These are phyloP conservation scores for Microsporum ferrugineum DNA, from an alignment of 2,329 filamentous ascomycete species.

Conservation along the genomic window DNA sequence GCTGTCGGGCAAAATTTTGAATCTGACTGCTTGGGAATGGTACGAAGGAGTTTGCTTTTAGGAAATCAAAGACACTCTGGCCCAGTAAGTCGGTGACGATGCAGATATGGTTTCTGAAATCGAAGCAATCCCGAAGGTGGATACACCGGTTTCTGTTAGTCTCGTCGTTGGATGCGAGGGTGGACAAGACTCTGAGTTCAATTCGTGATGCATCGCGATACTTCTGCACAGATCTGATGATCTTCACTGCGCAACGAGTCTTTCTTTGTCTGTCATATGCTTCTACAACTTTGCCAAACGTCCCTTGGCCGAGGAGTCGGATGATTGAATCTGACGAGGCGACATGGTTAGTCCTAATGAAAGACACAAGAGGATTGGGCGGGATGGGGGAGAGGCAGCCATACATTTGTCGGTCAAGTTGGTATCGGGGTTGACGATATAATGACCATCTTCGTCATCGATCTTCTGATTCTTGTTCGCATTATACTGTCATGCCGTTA, in stretches of 20 bases:
- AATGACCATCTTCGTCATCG: slow-evolving; percentile 95
- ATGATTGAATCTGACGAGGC: slow-evolving; percentile 61
- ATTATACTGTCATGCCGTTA: slow-evolving; percentile 29
- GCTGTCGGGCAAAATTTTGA: slow-evolving; percentile 86
- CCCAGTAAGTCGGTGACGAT: slow-evolving; percentile 67
- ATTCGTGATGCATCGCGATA: slow-evolving; percentile 94
- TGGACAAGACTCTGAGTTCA: slow-evolving; percentile 83
- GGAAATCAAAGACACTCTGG: slow-evolving; percentile 95
- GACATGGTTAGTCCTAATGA: slow-evolving; percentile 8
- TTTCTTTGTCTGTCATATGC: slow-evolving; percentile 68
- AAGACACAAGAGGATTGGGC: background rate
- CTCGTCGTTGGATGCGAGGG: slow-evolving; percentile 79
- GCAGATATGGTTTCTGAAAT: slow-evolving; percentile 94
- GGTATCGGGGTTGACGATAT: slow-evolving; percentile 80
- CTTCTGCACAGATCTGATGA: slow-evolving; percentile 95
- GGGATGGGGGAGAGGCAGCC: slow-evolving; percentile 27
- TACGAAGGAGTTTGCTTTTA: slow-evolving; percentile 89
- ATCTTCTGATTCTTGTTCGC: slow-evolving; percentile 55
- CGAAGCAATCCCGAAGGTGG: slow-evolving; percentile 90
- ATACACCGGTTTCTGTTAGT: slow-evolving; percentile 94
- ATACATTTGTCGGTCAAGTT: slow-evolving; percentile 81
- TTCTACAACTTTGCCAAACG: slow-evolving; percentile 95
- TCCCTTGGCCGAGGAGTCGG: slow-evolving; percentile 86
- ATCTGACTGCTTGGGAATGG: slow-evolving; percentile 98
- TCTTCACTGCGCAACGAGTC: slow-evolving; percentile 86